Base-by-base conservation (phyloP, 441 rosid genomes). In the Bruguiera hainesii region DNA sequence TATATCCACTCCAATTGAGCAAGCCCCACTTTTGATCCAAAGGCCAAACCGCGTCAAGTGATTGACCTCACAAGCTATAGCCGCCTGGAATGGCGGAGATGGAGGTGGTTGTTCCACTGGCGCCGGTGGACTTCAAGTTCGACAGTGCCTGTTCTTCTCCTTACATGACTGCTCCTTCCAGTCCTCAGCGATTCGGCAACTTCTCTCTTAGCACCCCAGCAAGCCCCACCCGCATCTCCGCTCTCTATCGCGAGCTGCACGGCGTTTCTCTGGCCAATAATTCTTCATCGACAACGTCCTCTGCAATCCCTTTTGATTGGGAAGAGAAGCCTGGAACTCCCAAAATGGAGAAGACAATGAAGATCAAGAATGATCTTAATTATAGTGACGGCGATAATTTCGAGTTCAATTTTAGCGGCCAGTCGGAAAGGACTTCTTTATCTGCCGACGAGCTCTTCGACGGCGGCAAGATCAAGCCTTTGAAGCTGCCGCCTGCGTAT, bases 121-220 rank as follows among this genome's bases (percentile, higher is more conserved):
- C 78, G 3, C 68, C 82, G 6, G 13, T 69, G 65, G 93, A 88
- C 55, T 88, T 89, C 83, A 81, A 83, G 72, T 84, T 85, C 60
- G 85, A 89, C 69, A 92, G 96, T 75, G 62, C 83, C 10, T 81
- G 89, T 37, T 93, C 98, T 13, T 87, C 98, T 57, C 98, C 98
- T 0, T 93, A 83, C 84, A 84, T 85, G 61, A 90, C 98, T n/a
- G 98, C 98, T 72, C 98, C 98, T 64, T 86, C 97, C 19, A 90
- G 94, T 51, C 98, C 97, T 25, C 91, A 86, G 29, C 71, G 81
- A 42, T 84, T 88, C 29, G 96, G 89, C 56, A 83, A 77, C 76
- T 71, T 82, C 75, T 75, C 68, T 72, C 73, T 67, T 63, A 78
- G 84, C 29, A 81, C 82, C 5, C 84, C 84, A 33, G 65, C 84